A percentile compares a stretch with the other conserved stretches of the same genome.
These are phyloP conservation scores for Penicillium riverlandense DNA, from an alignment of 495 filamentous ascomycete genomes.

Conservation along the genomic window DNA sequence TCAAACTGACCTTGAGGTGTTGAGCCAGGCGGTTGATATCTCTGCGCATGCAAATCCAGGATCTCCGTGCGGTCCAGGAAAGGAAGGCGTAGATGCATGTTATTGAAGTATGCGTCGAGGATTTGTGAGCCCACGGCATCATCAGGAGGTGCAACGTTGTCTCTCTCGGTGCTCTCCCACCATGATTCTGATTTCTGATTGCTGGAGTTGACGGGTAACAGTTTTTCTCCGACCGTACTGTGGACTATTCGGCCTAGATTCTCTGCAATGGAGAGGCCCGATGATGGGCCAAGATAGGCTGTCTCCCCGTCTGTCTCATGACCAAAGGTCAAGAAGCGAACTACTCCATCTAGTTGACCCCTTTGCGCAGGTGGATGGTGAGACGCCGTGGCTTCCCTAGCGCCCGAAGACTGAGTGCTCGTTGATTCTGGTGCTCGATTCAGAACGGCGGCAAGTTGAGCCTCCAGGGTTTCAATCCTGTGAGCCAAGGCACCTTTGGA, in stretches of 20 bases:
- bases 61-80: conserved; percentile 32
- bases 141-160: conserved; percentile 22
- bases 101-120: conserved; percentile 31
- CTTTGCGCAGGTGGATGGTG: not conserved
- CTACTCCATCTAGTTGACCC: conserved; percentile 1
- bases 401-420: too few species aligned
- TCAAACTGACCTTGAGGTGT: conserved; percentile 22
- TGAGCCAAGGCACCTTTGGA: conserved; percentile 17
- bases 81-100: conserved; percentile 29
- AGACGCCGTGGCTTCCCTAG: too few species aligned
- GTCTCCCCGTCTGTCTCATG: conserved; percentile 10
- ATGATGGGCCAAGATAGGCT: conserved; percentile 32
- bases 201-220: conserved; percentile 20
- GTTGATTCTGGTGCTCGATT: not conserved
- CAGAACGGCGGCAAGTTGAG: conserved; percentile 7
- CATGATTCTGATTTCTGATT: conserved; percentile 9
- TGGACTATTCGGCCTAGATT: conserved; percentile 30
- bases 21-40: conserved; percentile 11
- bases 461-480: conserved; percentile 17
- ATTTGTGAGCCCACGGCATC: conserved; percentile 24
- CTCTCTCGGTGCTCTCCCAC: conserved; percentile 10
- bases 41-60: conserved; percentile 20
- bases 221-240: conserved; percentile 26
- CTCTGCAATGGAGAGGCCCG: conserved; percentile 27
- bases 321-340: conserved; percentile 26